A percentile compares a stretch with the other conserved stretches of the same genome.
phyloP scores from a whole-genome alignment of 1,284 basidiomycete species.

The Phenoliferia sp. region DNA sequence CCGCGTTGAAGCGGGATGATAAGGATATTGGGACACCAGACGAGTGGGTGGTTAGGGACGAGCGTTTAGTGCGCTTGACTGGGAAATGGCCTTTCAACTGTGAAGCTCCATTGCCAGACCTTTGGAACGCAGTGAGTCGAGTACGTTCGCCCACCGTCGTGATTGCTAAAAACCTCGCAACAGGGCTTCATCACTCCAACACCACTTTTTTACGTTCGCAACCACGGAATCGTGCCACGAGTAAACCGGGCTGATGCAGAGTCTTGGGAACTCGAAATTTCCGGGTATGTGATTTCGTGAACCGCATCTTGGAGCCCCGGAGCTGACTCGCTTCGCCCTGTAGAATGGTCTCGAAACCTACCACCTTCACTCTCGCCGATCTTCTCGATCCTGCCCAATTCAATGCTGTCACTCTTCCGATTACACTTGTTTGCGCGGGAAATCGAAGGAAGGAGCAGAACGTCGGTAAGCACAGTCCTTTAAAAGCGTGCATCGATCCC shows the following conservation, averaged over 20 bases:
- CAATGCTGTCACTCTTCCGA: conserved; percentile 56
- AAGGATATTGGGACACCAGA: conserved; percentile 45
- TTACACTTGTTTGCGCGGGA: conserved; percentile 64
- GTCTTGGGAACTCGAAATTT: conserved; percentile 54
- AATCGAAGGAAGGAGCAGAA: conserved; percentile 68
- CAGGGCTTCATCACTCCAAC: conserved; percentile 60
- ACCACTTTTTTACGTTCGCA: conserved; percentile 62
- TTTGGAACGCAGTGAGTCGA: conserved; percentile 47
- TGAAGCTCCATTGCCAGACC: conserved; percentile 52
- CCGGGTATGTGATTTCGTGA: conserved; percentile 41
- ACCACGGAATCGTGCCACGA: conserved; percentile 60
- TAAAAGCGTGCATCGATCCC: not conserved
- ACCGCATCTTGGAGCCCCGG: not conserved
- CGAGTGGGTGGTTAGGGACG: conserved; percentile 47
- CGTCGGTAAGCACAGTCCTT: conserved; percentile 35
- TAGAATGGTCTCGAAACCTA: conserved; percentile 47
- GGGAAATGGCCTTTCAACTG: conserved; percentile 56
- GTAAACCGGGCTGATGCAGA: conserved; percentile 46
- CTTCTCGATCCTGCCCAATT: conserved; percentile 48
- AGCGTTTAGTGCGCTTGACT: conserved; percentile 51
- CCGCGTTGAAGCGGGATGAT: conserved; percentile 17
- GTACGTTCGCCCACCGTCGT: not conserved
- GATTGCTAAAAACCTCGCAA: not conserved
- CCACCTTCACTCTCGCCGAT: conserved; percentile 48
- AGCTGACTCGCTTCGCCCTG: not conserved